Base-by-base conservation (phyloP, 2,329 filamentous ascomycete genomes). In the Diplodia scrobiculata region DNA sequence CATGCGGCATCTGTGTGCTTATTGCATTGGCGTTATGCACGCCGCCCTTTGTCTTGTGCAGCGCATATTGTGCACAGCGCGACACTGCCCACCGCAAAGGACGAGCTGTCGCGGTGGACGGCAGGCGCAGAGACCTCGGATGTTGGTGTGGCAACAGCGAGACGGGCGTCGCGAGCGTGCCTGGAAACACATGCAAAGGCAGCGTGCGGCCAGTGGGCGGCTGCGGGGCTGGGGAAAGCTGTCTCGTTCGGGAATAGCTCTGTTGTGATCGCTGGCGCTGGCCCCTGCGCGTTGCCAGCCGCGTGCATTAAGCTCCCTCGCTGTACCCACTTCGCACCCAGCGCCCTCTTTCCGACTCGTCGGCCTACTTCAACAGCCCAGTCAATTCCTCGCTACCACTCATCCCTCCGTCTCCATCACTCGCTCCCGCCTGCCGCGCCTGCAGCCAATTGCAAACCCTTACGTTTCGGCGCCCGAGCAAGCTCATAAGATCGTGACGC, bases 371-470 rank as follows among this genome's bases (percentile, higher is more conserved):
- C 68, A 70, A 54, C 58, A 62, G 45, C 45, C 58, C 72, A 71
- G 71, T 72, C 70, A 66, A 70, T 69, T 70, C 70, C 69, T 66
- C 68, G 65, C 59, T 63, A 67, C 51, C 53, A 50, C 36, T 68
- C 73, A 71, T 71, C 72, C 71, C 73, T 68, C 50, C 65, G 48
- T 63, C 52, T 67, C 75, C 73, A 69, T 71, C 74, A 71, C 63
- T 72, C 75, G 72, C 75, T 73, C 72, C 70, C 71, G 68, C 73
- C 70, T 73, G 74, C 34, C 75, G 70, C 74, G 73, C 72, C 73
- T 73, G 72, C 73, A 76, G 69, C 76, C 75, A 77, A 76, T 76
- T 75, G 74, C 70, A 67, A 71, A 71, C 70, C 72, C 71, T 51
- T 54, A 62, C 53, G 68, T 71, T 69, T 70, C 70, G 58, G 58